A percentile compares a stretch with the other conserved stretches of the same genome.
phyloP scores from a whole-genome alignment of 2,329 filamentous ascomycete genomes.

The Trichoderma brevicompactum region DNA sequence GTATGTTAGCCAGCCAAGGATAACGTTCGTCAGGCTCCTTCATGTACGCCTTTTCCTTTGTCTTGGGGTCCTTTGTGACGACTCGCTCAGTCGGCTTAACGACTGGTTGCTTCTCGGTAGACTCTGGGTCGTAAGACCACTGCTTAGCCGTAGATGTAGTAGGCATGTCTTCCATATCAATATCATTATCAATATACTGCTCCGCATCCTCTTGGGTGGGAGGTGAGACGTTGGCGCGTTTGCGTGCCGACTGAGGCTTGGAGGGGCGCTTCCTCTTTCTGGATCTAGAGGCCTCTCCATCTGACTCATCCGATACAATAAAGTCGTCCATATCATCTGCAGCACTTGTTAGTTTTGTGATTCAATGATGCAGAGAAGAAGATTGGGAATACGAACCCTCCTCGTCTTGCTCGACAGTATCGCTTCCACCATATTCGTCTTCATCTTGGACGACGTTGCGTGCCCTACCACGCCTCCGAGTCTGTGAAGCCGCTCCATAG shows the following conservation, averaged over 20 bases:
- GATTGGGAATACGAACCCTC: conserved; percentile 52
- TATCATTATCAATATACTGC: conserved; percentile 56
- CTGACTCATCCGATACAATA: conserved; percentile 83
- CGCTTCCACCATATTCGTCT: conserved; percentile 70
- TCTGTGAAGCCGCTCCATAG: conserved; percentile 46
- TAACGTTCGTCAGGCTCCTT: conserved; percentile 87
- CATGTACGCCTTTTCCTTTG: conserved; percentile 72
- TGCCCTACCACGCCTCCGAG: conserved; percentile 47
- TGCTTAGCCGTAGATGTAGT: conserved; percentile 76
- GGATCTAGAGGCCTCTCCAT: conserved; percentile 60
- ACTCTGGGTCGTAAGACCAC: conserved; percentile 70
- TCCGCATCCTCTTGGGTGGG: conserved; percentile 36
- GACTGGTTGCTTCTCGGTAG: conserved; percentile 44
- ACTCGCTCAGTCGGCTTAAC: conserved; percentile 40
- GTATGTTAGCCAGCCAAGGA: conserved; percentile 83
- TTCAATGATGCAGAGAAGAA: background rate
- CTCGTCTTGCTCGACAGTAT: conserved; percentile 63
- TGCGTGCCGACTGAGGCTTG: conserved; percentile 59
- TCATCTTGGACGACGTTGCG: conserved; percentile 69
- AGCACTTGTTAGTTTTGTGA: conserved; percentile 19
- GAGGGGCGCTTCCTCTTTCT: conserved; percentile 77
- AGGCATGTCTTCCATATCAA: conserved; percentile 57
- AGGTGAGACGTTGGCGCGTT: conserved; percentile 63
- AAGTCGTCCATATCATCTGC: conserved; percentile 81
- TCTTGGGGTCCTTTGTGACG: conserved; percentile 40